phyloP scores from a whole-genome alignment of 495 filamentous ascomycete genomes.

The Xylona heveae region DNA sequence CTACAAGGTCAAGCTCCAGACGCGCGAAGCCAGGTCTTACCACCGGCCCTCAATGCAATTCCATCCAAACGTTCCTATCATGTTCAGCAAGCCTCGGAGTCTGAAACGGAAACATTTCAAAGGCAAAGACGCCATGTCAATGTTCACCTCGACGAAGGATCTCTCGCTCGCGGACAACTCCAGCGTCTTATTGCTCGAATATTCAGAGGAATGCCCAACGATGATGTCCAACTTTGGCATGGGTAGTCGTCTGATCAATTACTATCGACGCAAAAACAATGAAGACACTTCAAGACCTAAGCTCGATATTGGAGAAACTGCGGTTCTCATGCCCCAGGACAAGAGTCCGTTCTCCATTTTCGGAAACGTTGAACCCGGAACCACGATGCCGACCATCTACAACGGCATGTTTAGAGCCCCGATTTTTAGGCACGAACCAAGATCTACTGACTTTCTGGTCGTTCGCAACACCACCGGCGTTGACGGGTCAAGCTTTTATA shows the following conservation, averaged over 20 bases:
- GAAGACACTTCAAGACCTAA: slow-evolving; percentile 58
- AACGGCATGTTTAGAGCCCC: slow-evolving; percentile 92
- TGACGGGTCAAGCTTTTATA: slow-evolving; percentile 49
- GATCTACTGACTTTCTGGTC: slow-evolving; percentile 71
- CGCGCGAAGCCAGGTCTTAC: slow-evolving; percentile 67
- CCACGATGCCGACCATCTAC: slow-evolving; percentile 71
- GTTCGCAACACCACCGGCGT: slow-evolving; percentile 54
- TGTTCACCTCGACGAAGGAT: slow-evolving; percentile 55
- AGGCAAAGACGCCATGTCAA: slow-evolving; percentile 47
- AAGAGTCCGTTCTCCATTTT: slow-evolving; percentile 91
- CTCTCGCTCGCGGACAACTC: slow-evolving; percentile 78
- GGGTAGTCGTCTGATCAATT: slow-evolving; percentile 87
- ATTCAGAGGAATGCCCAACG: slow-evolving; percentile 81
- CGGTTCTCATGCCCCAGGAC: slow-evolving; percentile 74
- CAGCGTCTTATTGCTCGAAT: slow-evolving; percentile 68
- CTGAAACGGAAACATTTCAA: slow-evolving; percentile 66
- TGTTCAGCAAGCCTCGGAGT: slow-evolving; percentile 35
- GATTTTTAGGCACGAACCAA: slow-evolving; percentile 67
- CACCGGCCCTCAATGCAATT: slow-evolving; percentile 61
- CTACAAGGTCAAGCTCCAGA: slow-evolving; percentile 67
- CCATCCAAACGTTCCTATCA: slow-evolving; percentile 25
- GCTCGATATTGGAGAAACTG: slow-evolving; percentile 65
- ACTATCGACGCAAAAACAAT: slow-evolving; percentile 71
- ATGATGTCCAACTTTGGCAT: slow-evolving; percentile 93
- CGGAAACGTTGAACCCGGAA: slow-evolving; percentile 74